A percentile compares a stretch with the other conserved stretches of the same genome.
phyloP scores from a whole-genome alignment of 1,284 basidiomycete genomes.

The Filobasidium uniguttulatum region DNA sequence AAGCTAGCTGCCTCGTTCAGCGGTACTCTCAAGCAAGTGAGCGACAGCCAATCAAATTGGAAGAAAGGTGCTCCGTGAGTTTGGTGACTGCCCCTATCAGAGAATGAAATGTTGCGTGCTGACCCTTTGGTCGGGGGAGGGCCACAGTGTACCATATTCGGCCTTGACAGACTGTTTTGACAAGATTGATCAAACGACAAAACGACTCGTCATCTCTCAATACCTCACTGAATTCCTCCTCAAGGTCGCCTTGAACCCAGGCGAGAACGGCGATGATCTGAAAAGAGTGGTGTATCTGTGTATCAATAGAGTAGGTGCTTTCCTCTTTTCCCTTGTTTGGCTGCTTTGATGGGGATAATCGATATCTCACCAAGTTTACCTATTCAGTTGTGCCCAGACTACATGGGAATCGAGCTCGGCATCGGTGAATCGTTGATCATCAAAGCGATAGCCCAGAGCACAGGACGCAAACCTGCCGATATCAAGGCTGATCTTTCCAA shows the following conservation, averaged over 20 bases:
- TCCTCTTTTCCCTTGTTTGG: neutral
- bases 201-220: slow-evolving; percentile 84
- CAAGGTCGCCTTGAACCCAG: slow-evolving; percentile 71
- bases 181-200: slow-evolving; percentile 87
- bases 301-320: slow-evolving; percentile 68
- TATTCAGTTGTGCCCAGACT: slow-evolving; percentile 76
- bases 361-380: neutral
- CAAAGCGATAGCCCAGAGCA: slow-evolving; percentile 91
- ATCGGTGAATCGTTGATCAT: slow-evolving; percentile 90
- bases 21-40: slow-evolving; percentile 45
- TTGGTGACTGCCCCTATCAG: neutral
- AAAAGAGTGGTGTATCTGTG: slow-evolving; percentile 88
- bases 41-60: slow-evolving; percentile 74
- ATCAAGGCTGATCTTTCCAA: slow-evolving; percentile 88
- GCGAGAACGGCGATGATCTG: slow-evolving; percentile 55
- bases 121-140: neutral
- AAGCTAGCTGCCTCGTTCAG: slow-evolving; percentile 47
- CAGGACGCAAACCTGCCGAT: slow-evolving; percentile 64
- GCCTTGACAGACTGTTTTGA: slow-evolving; percentile 79
- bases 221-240: slow-evolving; percentile 77
- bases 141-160: slow-evolving; percentile 79
- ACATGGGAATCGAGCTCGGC: slow-evolving; percentile 87
- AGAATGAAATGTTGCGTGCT: neutral
- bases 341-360: neutral
- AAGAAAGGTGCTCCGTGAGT: slow-evolving; percentile 69